These are phyloP conservation scores for Phaffia rhodozyma DNA, from an alignment of 1,284 basidiomycete genomes.

Conservation along the genomic window DNA sequence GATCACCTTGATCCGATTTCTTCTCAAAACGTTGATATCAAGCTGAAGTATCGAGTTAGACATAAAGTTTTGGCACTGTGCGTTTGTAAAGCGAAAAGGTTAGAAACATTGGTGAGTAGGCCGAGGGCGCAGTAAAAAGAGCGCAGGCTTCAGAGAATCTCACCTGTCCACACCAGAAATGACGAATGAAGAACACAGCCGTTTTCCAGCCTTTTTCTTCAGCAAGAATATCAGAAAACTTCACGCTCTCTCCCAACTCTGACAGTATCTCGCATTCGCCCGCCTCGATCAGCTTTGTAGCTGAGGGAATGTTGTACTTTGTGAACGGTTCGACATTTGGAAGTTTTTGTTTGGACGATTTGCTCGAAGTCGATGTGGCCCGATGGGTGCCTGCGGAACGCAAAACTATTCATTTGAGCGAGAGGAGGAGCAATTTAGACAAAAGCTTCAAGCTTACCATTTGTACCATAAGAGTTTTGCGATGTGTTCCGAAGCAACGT, in stretches of 20 bases:
- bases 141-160: neutral
- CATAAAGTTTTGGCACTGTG: constrained; percentile 31
- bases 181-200: constrained; percentile 10
- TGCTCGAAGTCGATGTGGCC: no score
- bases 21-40: constrained; percentile 27
- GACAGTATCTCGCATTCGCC: constrained; percentile 29
- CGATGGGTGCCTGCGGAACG: no score
- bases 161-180: constrained; percentile 34
- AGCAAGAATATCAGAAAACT: constrained; percentile 30
- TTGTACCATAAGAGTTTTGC: no score
- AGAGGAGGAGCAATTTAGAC: no score
- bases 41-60: constrained; percentile 29
- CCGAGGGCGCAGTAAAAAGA: constrained; percentile 19
- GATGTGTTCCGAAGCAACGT: no score
- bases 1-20: constrained; percentile 24
- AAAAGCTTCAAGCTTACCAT: no score
- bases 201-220: constrained; percentile 5
- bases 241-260: constrained; percentile 27
- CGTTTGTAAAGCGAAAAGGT: neutral
- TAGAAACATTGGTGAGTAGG: neutral
- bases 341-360: no score
- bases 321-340: no score
- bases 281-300: constrained; percentile 26
- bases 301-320: no score
- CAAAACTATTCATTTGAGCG: no score